Evolutionary conservation across 2,329 filamentous ascomycete species (phyloP).

Genomic region (Aureobasidium sp.): DNA sequence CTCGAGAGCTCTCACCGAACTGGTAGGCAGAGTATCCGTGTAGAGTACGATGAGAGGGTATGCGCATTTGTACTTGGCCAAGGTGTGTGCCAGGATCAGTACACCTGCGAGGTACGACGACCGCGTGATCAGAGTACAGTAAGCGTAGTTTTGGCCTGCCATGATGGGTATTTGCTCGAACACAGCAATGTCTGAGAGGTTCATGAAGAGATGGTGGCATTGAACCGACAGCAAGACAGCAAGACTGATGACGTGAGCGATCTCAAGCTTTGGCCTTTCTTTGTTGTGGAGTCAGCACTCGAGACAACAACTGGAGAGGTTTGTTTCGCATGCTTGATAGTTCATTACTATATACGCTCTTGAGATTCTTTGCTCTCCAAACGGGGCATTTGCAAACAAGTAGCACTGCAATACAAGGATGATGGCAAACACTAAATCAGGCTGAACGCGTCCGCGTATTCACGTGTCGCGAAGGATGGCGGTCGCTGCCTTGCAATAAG

Average conservation of each 20-base stretch:
- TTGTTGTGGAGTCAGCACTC: no score
- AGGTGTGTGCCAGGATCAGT: conserved; percentile 44
- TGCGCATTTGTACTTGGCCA: conserved; percentile 39
- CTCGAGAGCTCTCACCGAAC: conserved; percentile 37
- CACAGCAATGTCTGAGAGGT: background rate
- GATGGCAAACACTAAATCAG: no score
- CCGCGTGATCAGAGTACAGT: conserved; percentile 47
- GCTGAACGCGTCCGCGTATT: background rate
- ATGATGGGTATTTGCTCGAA: background rate
- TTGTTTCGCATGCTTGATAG: no score
- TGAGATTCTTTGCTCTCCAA: no score
- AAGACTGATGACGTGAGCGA: conserved; percentile 1
- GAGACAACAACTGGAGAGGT: no score
- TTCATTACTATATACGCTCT: no score
- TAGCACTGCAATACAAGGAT: no score
- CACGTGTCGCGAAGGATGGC: background rate
- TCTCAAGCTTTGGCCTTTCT: background rate
- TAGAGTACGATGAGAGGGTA: conserved; percentile 47
- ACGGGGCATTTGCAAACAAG: no score
- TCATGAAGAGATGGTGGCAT: background rate
- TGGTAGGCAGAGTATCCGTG: conserved; percentile 37
- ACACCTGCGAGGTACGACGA: conserved; percentile 47
- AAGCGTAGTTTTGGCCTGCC: conserved; percentile 30
- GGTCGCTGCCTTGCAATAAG: background rate
- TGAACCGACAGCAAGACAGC: background rate